Base-by-base conservation (phyloP, 1,139 yeast species). In the Spathaspora sp. region DNA sequence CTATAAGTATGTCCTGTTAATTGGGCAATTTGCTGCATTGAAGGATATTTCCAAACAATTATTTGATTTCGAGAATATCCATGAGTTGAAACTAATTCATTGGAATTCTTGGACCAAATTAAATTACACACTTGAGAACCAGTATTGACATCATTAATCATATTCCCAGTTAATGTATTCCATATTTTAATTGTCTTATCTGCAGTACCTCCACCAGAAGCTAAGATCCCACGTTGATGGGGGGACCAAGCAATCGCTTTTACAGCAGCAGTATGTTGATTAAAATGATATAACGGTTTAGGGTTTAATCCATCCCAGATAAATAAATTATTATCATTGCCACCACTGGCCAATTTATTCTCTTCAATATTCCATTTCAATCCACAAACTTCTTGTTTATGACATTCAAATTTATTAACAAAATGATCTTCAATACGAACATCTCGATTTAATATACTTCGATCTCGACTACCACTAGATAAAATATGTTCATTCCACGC, bases 201-300 rank as follows among this genome's bases (percentile, higher is more conserved):
- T 1, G 96, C 95, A 0, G 98, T 90, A 20, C 99, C 99, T 23
- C 99, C 99, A 6, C 99, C 99, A 2, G 95, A 82, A 0, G 98
- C 98, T 45, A 93, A 67, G 3, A 91, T 78, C 0, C 98, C 98
- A 48, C 98, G 74, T 60, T 89, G 96, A 61, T 93, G 98, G 0
- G 99, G 98, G 0, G 96, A 88, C 99, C 99, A 93, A 1, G 96
- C 89, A 45, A 93, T 79, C 1, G 98, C 99, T 65, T 91, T 93
- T 5, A 93, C 96, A 0, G 99, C 99, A 0, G 99, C 98, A 17
- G 81, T 81, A 60, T 93, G 99, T 52, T 89, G 96, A 6, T 77
- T 75, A 57, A 91, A 87, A 50, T 77, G 84, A 61, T 84, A 80
- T 29, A 89, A 64, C 1, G 99, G 98, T 43, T 60, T 78, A 11